phyloP scores from a whole-genome alignment of 2,329 filamentous ascomycete species.

The Akanthomyces uredinophilus region DNA sequence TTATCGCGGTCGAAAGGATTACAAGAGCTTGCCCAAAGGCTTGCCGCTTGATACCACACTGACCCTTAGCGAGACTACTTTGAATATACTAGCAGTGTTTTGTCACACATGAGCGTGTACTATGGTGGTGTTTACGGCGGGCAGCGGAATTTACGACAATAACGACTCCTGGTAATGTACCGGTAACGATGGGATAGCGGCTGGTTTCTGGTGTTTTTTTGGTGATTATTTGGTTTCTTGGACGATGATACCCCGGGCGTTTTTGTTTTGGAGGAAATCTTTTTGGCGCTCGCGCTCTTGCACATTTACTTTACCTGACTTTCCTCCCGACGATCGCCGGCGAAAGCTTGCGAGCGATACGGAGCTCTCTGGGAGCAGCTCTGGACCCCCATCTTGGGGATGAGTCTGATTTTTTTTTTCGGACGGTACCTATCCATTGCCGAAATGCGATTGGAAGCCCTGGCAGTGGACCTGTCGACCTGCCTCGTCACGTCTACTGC shows the following conservation, averaged over 20 bases:
- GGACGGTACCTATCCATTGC: background rate
- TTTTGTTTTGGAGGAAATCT: background rate
- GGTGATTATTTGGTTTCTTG: background rate
- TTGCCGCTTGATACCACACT: constrained; percentile 13
- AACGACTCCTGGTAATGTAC: background rate
- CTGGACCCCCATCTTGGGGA: background rate
- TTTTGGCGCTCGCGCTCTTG: background rate
- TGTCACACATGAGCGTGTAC: constrained; percentile 17
- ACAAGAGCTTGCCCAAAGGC: constrained; percentile 1
- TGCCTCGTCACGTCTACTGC: background rate
- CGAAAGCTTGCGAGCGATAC: background rate
- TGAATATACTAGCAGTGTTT: constrained; percentile 18
- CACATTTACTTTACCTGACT: background rate
- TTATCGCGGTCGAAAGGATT: constrained; percentile 14
- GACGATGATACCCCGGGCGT: constrained; percentile 3
- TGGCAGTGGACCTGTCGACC: background rate
- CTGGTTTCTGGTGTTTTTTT: background rate
- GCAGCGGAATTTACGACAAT: constrained; percentile 4
- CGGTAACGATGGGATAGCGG: background rate
- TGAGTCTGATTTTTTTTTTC: background rate
- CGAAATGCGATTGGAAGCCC: background rate
- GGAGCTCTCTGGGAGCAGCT: background rate
- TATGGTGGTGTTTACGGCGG: constrained; percentile 14
- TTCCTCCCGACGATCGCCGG: background rate
- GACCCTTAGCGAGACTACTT: constrained; percentile 17